Evolutionary conservation across 257 asterid species (phyloP).

Genomic region (Solanum bukasovii): DNA sequence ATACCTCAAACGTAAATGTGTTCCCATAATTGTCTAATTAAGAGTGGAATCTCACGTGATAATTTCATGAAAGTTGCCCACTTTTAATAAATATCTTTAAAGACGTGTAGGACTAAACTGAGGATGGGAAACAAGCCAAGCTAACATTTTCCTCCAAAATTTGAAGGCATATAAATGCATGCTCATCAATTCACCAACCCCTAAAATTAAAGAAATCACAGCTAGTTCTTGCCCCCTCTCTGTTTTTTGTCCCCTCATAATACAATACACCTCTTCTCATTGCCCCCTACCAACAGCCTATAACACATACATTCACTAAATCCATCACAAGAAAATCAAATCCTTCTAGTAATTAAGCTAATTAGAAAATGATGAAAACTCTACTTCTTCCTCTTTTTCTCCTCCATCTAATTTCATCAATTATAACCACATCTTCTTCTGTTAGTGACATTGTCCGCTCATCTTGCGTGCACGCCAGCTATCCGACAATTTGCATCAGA

Average conservation of each 20-base stretch:
- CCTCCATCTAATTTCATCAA: background rate
- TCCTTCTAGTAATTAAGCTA: background rate
- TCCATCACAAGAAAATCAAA: background rate
- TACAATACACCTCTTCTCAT: background rate
- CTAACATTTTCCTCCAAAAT: background rate
- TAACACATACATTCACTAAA: background rate
- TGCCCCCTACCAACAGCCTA: background rate
- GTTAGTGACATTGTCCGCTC: constrained; percentile 37
- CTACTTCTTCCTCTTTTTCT: constrained; percentile 4
- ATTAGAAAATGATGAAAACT: background rate
- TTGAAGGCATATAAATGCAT: background rate
- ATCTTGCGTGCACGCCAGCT: constrained; percentile 85
- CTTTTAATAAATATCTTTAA: background rate
- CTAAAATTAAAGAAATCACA: background rate
- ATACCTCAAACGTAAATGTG: background rate
- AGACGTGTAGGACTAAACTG: background rate
- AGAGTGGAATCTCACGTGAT: background rate
- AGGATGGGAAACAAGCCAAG: background rate
- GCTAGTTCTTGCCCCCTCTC: background rate
- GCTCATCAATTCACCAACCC: background rate
- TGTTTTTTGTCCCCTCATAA: background rate
- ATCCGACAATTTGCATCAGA: constrained; percentile 69
- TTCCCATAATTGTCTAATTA: background rate
- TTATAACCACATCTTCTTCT: background rate
- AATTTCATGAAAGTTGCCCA: background rate